phyloP scores from a whole-genome alignment of 768 basidiomycete genomes.

The Naganishia antarctica region DNA sequence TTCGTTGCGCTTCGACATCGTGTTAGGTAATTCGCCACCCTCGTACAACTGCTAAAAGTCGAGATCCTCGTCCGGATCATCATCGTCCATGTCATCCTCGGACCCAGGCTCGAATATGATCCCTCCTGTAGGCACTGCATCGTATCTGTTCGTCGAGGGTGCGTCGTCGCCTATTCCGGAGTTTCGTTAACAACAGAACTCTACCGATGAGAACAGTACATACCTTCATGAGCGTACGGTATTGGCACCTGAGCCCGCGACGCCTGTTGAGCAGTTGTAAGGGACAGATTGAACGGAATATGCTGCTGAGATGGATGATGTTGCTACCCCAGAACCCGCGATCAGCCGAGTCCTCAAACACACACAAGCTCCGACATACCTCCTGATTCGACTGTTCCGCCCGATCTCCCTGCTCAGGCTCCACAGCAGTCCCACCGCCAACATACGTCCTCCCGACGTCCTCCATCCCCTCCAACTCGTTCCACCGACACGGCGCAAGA shows the following conservation, averaged over 20 bases:
- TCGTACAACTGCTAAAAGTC: constrained; percentile 50
- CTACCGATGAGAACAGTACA: neutral
- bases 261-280: constrained; percentile 75
- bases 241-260: constrained; percentile 76
- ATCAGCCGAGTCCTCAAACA: neutral
- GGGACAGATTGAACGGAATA: constrained; percentile 78
- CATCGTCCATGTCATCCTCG: constrained; percentile 89
- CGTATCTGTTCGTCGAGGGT: constrained; percentile 7
- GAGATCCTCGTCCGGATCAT: constrained; percentile 91
- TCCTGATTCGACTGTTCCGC: constrained; percentile 15
- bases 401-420: constrained; percentile 14
- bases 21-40: constrained; percentile 9
- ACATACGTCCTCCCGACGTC: constrained; percentile 39
- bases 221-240: constrained; percentile 84
- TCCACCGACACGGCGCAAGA: constrained; percentile 27
- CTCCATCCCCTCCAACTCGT: constrained; percentile 27
- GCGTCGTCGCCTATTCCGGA: constrained; percentile 17
- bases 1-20: neutral
- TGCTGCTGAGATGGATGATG: constrained; percentile 60
- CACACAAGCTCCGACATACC: neutral
- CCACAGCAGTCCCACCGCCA: constrained; percentile 49
- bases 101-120: constrained; percentile 90
- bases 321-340: neutral
- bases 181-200: neutral
- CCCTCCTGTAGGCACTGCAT: constrained; percentile 23